phyloP scores from a whole-genome alignment of 164 flowering plant species.

The Magnolia kwangsiensis region DNA sequence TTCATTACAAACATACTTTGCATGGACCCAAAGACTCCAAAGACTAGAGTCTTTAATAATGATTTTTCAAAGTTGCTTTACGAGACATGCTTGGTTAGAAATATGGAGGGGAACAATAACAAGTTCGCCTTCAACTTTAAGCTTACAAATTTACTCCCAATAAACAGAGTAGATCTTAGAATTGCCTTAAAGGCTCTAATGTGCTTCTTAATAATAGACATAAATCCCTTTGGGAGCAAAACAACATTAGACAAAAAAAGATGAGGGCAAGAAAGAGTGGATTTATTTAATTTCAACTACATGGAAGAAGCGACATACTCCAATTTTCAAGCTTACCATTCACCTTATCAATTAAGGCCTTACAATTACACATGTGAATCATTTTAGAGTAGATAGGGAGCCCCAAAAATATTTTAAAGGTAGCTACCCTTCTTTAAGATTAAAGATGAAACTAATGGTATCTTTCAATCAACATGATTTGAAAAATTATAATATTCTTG shows the following conservation, averaged over 20 bases:
- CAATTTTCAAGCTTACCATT: background rate
- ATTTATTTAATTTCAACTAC: background rate
- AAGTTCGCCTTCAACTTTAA: background rate
- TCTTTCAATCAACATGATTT: background rate
- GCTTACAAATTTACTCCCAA: background rate
- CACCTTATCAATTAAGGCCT: background rate
- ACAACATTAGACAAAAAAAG: background rate
- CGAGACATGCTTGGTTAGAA: background rate
- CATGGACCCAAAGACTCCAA: background rate
- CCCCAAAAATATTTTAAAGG: background rate
- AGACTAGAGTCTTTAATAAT: background rate
- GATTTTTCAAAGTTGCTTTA: background rate
- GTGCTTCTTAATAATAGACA: background rate
- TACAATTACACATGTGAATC: background rate
- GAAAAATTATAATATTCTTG: background rate
- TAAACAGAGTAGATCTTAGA: background rate
- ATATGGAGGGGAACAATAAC: background rate
- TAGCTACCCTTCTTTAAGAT: background rate
- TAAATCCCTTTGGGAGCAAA: background rate
- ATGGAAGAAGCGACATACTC: background rate
- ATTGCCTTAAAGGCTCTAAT: background rate
- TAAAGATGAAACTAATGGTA: background rate
- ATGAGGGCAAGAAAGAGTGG: background rate
- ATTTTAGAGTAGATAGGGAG: background rate
- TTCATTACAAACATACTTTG: background rate